Base-by-base conservation (phyloP, 2,329 filamentous ascomycete species). In the Cladosporium sp. region DNA sequence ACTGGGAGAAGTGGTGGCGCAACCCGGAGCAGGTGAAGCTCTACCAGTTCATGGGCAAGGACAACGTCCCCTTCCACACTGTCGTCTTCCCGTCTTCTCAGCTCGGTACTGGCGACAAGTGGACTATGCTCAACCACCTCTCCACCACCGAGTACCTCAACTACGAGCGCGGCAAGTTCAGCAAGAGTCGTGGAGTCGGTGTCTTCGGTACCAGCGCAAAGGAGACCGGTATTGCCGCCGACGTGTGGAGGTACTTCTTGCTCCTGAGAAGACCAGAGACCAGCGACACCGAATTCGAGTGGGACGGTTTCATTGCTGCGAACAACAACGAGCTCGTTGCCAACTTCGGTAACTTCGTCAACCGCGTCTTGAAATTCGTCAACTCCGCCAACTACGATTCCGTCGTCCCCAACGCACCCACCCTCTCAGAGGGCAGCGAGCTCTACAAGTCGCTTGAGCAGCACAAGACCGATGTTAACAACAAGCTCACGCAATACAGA, bases 31-130 rank as follows among this genome's bases (percentile, higher is more conserved):
- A 96, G 36, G 93, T 97, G 57, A 86, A 90, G 75, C 86, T 97
- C 14, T 97, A 95, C 78, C 93, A 97, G 80, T 96, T 97, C 83
- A 91, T 97, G 87, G 93, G 93, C 80, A 97, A 97, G 78, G 91
- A 94, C 77, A 93, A 94, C 70, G 91, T 92, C 18, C 88, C 88
- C 7, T 95, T 94, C 83, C 93, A 97, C 81, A 91, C 90, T 53
- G 91, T 97, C 73, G 93, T 96, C 75, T 97, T 96, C 83, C 94
- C 94, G 1, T 91, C 87, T 32, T 93, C 89, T 49, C 91, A 97
- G 77, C 84, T 97, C 13, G 93, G 93, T 65, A 94, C 93, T 0
- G 83, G 85, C 53, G 89, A 96, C 71, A 88, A 89, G 68, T 97
- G 93, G 93, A 97, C 92, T 58, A 91, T 90, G 86, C 86, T 96